Evolutionary conservation across 768 basidiomycete genomes (phyloP).

Genomic region (Lactifluus piperatus): DNA sequence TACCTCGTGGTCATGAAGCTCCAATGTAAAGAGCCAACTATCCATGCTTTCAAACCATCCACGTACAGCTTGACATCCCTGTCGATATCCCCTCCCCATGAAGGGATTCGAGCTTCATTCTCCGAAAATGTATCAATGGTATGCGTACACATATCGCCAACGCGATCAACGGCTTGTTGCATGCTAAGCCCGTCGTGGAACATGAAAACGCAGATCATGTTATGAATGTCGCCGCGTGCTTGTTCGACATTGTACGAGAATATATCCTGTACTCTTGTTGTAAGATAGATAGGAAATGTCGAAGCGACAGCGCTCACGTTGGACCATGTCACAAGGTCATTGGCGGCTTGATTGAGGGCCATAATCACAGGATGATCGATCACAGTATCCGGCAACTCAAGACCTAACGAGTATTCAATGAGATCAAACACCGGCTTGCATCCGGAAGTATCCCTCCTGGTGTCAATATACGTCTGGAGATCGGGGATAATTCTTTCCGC

Average conservation of each 20-base stretch:
- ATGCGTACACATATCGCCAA: slow-evolving; percentile 64
- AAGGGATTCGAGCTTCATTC: slow-evolving; percentile 43
- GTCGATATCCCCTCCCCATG: slow-evolving; percentile 64
- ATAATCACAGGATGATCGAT: slow-evolving; percentile 65
- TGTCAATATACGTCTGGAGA: slow-evolving; percentile 71
- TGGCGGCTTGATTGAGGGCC: slow-evolving; percentile 63
- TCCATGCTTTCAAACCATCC: slow-evolving; percentile 68
- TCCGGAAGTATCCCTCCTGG: slow-evolving; percentile 73
- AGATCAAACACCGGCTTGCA: slow-evolving; percentile 78
- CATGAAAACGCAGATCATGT: slow-evolving; percentile 79
- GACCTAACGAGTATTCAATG: slow-evolving; percentile 73
- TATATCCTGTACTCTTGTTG: slow-evolving; percentile 44
- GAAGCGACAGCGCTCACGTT: slow-evolving; percentile 47
- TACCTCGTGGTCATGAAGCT: slow-evolving; percentile 68
- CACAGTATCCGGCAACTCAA: slow-evolving; percentile 73
- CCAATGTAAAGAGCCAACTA: slow-evolving; percentile 70
- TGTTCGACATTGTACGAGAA: slow-evolving; percentile 85
- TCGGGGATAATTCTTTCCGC: slow-evolving; percentile 54
- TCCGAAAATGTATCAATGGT: slow-evolving; percentile 61
- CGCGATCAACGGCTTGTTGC: slow-evolving; percentile 66
- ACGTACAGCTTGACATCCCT: slow-evolving; percentile 54
- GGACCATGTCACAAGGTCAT: slow-evolving; percentile 80
- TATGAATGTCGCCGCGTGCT: slow-evolving; percentile 72
- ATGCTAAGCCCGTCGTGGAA: slow-evolving; percentile 59
- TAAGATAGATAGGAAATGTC: slow-evolving; percentile 16